These are phyloP conservation scores for Ambrosiella cleistominuta DNA, from an alignment of 2,329 filamentous ascomycete genomes.

Conservation along the genomic window DNA sequence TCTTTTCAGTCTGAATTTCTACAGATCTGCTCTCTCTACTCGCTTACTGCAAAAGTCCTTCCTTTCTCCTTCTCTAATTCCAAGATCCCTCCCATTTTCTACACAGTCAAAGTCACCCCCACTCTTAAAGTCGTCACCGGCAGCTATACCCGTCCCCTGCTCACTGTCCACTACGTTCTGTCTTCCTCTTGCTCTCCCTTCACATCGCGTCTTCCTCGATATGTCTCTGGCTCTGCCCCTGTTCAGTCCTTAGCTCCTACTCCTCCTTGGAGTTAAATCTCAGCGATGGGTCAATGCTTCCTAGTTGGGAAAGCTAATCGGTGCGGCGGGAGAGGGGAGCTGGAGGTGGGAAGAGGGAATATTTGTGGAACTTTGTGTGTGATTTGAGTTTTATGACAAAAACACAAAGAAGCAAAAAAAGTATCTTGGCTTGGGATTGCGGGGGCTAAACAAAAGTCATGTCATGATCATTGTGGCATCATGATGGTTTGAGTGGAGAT, in stretches of 20 bases:
- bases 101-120: background rate
- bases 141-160: background rate
- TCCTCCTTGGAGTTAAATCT: background rate
- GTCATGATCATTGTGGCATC: too few relatives aligned
- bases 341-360: too few relatives aligned
- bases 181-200: background rate
- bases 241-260: background rate
- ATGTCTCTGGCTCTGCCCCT: background rate
- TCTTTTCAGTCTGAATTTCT: too few relatives aligned
- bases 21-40: too few relatives aligned
- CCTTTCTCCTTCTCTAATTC: too few relatives aligned
- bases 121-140: background rate
- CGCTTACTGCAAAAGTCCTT: too few relatives aligned
- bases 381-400: too few relatives aligned
- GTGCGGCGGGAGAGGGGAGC: too few relatives aligned
- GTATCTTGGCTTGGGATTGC: too few relatives aligned
- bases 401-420: too few relatives aligned
- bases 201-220: background rate
- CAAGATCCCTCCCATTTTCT: background rate
- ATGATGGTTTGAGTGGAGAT: too few relatives aligned
- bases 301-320: conserved; percentile 8
- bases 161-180: background rate
- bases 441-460: too few relatives aligned
- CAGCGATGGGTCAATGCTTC: background rate
- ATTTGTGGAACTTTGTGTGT: background rate